Base-by-base conservation (phyloP, 2,329 filamentous ascomycete species). In the Cladosporium sp. region DNA sequence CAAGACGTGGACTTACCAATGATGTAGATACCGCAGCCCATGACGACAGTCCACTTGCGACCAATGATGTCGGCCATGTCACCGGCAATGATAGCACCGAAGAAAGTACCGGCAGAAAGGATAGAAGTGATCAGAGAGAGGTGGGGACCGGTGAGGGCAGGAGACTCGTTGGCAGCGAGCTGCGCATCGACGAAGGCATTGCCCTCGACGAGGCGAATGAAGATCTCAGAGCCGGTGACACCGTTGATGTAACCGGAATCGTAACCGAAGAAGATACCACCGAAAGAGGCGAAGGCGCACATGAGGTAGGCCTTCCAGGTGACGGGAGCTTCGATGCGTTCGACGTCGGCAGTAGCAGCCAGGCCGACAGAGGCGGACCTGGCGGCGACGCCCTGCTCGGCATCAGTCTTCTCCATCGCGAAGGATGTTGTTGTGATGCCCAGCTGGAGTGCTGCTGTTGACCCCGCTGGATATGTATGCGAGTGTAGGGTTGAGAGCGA, bases 51-150 rank as follows among this genome's bases (percentile, higher is more conserved):
- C 70, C 79, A 83, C 66, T 87, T 86, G 71, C 88, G 85, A 65
- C 90, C 90, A 58, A 89, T 84, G 72, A 78, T 82, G 71, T 94
- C 90, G 63, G 89, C 83, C 61, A 92, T 71, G 71, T 91, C 88
- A 79, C 89, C 89, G 58, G 87, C 89, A 61, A 90, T 84, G 64
- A 93, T 69, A 57, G 90, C 86, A 71, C 89, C 86, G 61, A 91
- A 88, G 80, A 92, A 93, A 66, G 89, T 91, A 73, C 68, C 68
- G 51, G 64, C 65, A 35, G 89, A 92, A 56, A 93, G 83, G 65
- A 93, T 91, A 19, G 88, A 90, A 69, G 85, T 85, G 70, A 91
- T 86, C 51, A 88, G 76, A 19, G 83, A 86, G 61, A 78, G 78
- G 3, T 72, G 57, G 2, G 70, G 63, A 56, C 65, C 65, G 53